phyloP scores from a whole-genome alignment of 1,284 basidiomycete genomes.

The Neolentinus lepideus region DNA sequence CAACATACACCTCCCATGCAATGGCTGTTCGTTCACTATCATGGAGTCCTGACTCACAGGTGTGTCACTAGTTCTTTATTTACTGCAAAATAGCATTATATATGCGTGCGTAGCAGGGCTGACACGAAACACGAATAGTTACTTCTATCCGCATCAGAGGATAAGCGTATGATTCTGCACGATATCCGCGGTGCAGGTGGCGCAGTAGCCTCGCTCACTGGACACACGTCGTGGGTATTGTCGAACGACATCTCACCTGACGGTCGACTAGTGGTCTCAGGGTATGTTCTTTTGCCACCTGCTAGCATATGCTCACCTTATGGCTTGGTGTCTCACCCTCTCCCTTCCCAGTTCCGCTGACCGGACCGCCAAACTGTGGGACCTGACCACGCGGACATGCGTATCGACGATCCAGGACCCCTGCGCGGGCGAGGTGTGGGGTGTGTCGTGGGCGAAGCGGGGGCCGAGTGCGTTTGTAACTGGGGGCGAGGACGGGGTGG shows the following conservation, averaged over 20 bases:
- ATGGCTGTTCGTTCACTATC: slow-evolving; percentile 77
- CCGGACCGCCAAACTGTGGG: slow-evolving; percentile 84
- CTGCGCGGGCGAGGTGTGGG: slow-evolving; percentile 73
- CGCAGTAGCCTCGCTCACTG: slow-evolving; percentile 74
- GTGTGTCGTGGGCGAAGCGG: slow-evolving; percentile 74
- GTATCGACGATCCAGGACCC: slow-evolving; percentile 70
- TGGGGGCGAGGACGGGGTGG: slow-evolving; percentile 74
- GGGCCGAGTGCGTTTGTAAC: slow-evolving; percentile 59
- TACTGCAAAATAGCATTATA: too few relatives aligned
- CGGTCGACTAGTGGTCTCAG: slow-evolving; percentile 67
- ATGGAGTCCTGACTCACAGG: slow-evolving; percentile 78
- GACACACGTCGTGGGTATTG: slow-evolving; percentile 85
- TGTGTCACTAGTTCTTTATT: slow-evolving; percentile 15
- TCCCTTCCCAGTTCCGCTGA: slow-evolving; percentile 61
- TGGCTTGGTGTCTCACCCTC: slow-evolving; percentile 4
- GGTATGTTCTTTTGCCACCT: slow-evolving; percentile 38
- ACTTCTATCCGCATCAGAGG: slow-evolving; percentile 80
- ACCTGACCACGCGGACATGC: slow-evolving; percentile 67
- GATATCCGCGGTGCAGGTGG: slow-evolving; percentile 69
- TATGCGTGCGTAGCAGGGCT: background rate
- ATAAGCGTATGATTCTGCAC: slow-evolving; percentile 80
- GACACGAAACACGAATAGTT: slow-evolving; percentile 38
- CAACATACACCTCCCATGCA: slow-evolving; percentile 78
- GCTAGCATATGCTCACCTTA: slow-evolving; percentile 2
- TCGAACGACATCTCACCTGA: slow-evolving; percentile 76